Base-by-base conservation (phyloP, 2,329 filamentous ascomycete species). In the Alternaria viburni region DNA sequence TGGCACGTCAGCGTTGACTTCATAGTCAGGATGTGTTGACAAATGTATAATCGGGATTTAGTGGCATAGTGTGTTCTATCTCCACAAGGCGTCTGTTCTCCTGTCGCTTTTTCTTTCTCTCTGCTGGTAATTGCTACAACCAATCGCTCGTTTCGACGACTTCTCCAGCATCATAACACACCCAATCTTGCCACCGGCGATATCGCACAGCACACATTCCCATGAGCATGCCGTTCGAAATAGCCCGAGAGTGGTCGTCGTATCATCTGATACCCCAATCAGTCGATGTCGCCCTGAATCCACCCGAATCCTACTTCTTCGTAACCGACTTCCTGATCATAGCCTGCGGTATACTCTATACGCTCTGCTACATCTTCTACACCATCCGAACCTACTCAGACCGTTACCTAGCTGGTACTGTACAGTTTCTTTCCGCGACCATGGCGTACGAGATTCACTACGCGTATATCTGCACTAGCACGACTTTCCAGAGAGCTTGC, bases 261-360 rank as follows among this genome's bases (percentile, higher is more conserved):
- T 81, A 83, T 70, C 80, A 87, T 17, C 80, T 86, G 2, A 81
- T 88, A 3, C 85, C 83, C 54, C 84, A 88, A 69, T 81, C 86
- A 57, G 81, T 82, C 19, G 84, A 86, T 67, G 72, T 80, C 1
- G 76, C 74, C 1, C 71, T 81, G 10, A 67, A 76, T 23, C 79
- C 79, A 0, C 80, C 78, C 12, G 74, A 81, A 64, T 78, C 75
- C 61, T 81, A 82, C 67, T 76, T 81, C 44, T 81, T 75, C 67
- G 70, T 81, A 12, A 80, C 80, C 60, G 79, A 82, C 70, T 79
- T 79, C 54, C 69, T 82, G 10, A 81, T 81, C 46, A 76, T 81
- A 41, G 70, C 76, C 7, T 82, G 80, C 46, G 79, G 79, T 52
- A 67, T 81, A 25, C 72, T 81, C 19, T 81, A 81, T 65, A 76